Conservation (phyloP, 495 filamentous ascomycete genomes). For the Penicillium bovifimosum region DNA sequence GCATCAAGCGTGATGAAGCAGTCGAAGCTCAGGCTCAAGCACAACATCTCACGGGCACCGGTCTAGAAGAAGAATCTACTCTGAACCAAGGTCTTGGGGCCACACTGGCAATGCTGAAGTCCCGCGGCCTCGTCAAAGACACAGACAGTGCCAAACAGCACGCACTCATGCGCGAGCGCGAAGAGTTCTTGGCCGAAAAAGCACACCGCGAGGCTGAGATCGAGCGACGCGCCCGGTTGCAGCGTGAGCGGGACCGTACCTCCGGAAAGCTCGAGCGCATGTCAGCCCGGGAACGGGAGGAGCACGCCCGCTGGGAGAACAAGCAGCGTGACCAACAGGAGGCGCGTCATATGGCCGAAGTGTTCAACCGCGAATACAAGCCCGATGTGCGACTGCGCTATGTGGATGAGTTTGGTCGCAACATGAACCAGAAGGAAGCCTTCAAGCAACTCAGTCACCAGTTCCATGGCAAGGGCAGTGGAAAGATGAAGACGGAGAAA, state of each 20-base stretch:
- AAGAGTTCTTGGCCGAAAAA: conserved; percentile 80
- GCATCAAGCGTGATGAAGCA: conserved; percentile 47
- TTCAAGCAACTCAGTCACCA: conserved; percentile 93
- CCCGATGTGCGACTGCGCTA: conserved; percentile 88
- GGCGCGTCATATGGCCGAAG: conserved; percentile 69
- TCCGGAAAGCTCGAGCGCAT: conserved; percentile 79
- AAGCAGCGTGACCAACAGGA: conserved; percentile 76
- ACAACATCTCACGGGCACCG: conserved; percentile 56
- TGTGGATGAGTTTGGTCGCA: conserved; percentile 76
- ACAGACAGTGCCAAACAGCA: conserved; percentile 57
- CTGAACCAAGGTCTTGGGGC: conserved; percentile 74
- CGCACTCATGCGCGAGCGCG: conserved; percentile 64
- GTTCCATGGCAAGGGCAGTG: conserved; percentile 96
- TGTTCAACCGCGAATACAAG: conserved; percentile 83
- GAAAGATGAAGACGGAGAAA: conserved; percentile 98
- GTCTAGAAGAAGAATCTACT: conserved; percentile 78
- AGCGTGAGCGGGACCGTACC: conserved; percentile 81
- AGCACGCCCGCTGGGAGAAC: conserved; percentile 81
- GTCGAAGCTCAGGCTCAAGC: conserved; percentile 17
- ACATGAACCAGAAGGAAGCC: conserved; percentile 88
- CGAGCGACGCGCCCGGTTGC: conserved; percentile 69
- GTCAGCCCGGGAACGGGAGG: conserved; percentile 85
- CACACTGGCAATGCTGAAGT: conserved; percentile 72
- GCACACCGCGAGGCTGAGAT: conserved; percentile 63
- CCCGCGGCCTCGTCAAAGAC: conserved; percentile 72